A percentile compares a stretch with the other conserved stretches of the same genome.
phyloP scores from a whole-genome alignment of 2,329 filamentous ascomycete species.

The Raffaelea ambrosiae region DNA sequence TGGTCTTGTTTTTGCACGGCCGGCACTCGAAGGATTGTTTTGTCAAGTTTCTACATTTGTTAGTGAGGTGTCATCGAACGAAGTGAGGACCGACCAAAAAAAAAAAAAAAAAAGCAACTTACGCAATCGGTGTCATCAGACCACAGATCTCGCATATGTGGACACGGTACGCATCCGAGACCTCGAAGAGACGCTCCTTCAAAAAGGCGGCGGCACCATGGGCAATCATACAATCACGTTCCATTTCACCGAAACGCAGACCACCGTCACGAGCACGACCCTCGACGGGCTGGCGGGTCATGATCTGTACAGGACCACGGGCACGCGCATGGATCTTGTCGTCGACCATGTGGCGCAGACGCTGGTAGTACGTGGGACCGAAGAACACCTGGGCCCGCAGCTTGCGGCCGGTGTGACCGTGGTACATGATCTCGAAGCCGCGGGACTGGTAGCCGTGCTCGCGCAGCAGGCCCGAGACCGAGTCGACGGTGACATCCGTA shows the following conservation, averaged over 20 bases:
- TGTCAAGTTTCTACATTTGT: conserved; percentile 66
- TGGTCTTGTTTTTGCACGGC: conserved; percentile 98
- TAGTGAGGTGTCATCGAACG: conserved; percentile 16
- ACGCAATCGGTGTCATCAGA: conserved; percentile 98
- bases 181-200: conserved; percentile 95
- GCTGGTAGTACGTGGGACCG: conserved; percentile 97
- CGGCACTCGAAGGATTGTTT: conserved; percentile 96
- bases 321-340: conserved; percentile 99
- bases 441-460: conserved; percentile 93
- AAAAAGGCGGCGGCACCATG: conserved; percentile 94
- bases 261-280: conserved; percentile 97
- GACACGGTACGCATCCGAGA: conserved; percentile 94
- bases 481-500: conserved; percentile 93
- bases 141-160: conserved; percentile 98
- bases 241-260: conserved; percentile 99
- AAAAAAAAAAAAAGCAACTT: conserved; percentile 39
- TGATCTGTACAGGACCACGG: conserved; percentile 90
- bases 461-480: conserved; percentile 76
- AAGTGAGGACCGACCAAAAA: background rate
- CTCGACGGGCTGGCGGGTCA: conserved; percentile 94
- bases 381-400: conserved; percentile 92
- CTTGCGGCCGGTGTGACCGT: conserved; percentile 93
- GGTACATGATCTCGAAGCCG: conserved; percentile 98
- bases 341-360: conserved; percentile 97
- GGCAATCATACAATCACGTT: conserved; percentile 99